phyloP scores from a whole-genome alignment of 495 filamentous ascomycete species.

The Penicillium cosmopolitanum region DNA sequence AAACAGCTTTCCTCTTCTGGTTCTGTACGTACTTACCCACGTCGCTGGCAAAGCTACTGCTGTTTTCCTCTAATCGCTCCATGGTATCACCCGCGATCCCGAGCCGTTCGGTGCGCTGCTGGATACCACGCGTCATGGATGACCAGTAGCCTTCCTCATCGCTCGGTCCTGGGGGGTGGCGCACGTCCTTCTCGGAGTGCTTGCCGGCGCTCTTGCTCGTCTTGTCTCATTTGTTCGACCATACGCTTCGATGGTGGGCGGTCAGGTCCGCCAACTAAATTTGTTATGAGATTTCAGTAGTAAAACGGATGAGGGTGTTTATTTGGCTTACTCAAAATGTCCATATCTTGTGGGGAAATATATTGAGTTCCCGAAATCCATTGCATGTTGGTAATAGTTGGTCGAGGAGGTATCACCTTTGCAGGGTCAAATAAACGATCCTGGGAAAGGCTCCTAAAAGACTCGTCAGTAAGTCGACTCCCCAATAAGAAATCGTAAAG shows the following conservation, averaged over 20 bases:
- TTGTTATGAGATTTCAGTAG: slow-evolving; percentile 12
- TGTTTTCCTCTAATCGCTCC: slow-evolving; percentile 77
- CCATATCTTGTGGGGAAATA: slow-evolving; percentile 85
- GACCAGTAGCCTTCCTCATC: slow-evolving; percentile 65
- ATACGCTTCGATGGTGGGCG: slow-evolving; percentile 81
- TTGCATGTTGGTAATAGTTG: slow-evolving; percentile 94
- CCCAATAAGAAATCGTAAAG: not conserved
- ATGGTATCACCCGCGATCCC: slow-evolving; percentile 81
- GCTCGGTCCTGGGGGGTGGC: slow-evolving; percentile 26
- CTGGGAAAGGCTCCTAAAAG: slow-evolving; percentile 49
- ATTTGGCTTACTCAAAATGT: slow-evolving; percentile 64
- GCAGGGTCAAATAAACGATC: slow-evolving; percentile 81
- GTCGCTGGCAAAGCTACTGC: slow-evolving; percentile 79
- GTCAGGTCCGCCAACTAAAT: slow-evolving; percentile 76
- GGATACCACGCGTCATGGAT: slow-evolving; percentile 78
- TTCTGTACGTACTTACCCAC: slow-evolving; percentile 81
- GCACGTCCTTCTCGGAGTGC: slow-evolving; percentile 43
- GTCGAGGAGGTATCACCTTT: slow-evolving; percentile 72
- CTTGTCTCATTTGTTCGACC: slow-evolving; percentile 64
- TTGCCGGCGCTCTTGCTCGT: slow-evolving; percentile 60
- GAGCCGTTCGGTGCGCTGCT: slow-evolving; percentile 87
- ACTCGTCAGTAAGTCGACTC: slow-evolving; percentile 32
- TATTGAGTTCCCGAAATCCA: slow-evolving; percentile 97
- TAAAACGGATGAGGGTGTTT: not conserved
- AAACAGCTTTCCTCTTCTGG: slow-evolving; percentile 81